Evolutionary conservation across 2,329 filamentous ascomycete species (phyloP), one percentile per base, ranked within the genome.

Genomic region (Sordariomycetes sp.): DNA sequence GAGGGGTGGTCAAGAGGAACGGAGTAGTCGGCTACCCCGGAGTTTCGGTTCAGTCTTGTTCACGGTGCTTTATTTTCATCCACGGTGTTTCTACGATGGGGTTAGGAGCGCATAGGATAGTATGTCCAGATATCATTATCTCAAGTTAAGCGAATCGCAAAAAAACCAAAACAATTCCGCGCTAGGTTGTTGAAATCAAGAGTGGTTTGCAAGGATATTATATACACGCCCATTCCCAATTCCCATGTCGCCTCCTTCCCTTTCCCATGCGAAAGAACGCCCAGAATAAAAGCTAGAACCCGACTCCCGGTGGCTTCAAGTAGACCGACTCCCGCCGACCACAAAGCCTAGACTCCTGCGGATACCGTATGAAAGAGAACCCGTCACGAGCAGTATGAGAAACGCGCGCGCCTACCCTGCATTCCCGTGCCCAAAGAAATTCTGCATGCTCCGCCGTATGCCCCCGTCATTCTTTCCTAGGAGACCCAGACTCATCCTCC

Each of bases 401-500:
- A 48, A 48, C 43, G 22, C 40, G 40, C n/a, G 40, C 18, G 5
- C 18, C 20, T 22, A 50, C 46, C n/a, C 46, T 12, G 20, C 46
- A 24, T 50, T 20, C 12, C 46, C 46, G 20, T 50, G 54, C 37
- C 58, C 61, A 14, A 62, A 57, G 28, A 60, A 76, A 62, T 70
- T 72, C 60, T 78, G 75, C 59, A 79, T 61, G 62, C 77, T 79
- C 59, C 72, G 70, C 58, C 76, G 68, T 50, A 79, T 72, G 1
- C 72, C 60, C 24, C 52, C 51, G 16, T 55, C 53, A 12, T 72
- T 70, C n/a, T 76, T 69, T 3, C 74, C 73, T 3, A 79, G 66
- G 2, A 79, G 67, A 3, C 75, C 76, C 51, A 79, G 73, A 60
- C 77, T 80, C 70, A 79, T 68, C 52, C 77, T 72, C 28, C 77